A percentile compares a stretch with the other conserved stretches of the same genome.
phyloP scores from a whole-genome alignment of 2,329 filamentous ascomycete genomes.

The Aureobasidium sp. region DNA sequence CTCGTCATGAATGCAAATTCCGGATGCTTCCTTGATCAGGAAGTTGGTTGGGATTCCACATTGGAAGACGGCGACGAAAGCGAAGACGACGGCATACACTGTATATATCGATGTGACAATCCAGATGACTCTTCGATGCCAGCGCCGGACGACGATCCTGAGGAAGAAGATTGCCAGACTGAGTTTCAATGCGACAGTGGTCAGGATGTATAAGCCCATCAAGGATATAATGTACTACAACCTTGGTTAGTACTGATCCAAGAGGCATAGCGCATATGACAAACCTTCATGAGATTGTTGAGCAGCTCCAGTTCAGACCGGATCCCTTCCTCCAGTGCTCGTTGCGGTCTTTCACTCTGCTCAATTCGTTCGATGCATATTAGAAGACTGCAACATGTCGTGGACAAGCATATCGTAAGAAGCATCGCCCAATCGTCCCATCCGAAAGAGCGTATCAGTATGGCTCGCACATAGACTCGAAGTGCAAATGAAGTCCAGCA shows the following conservation, averaged over 20 bases:
- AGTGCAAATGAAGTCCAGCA: constrained; percentile 8
- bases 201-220: constrained; percentile 31
- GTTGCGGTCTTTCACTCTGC: background rate
- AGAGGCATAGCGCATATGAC: background rate
- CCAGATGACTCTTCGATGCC: constrained; percentile 27
- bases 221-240: constrained; percentile 23
- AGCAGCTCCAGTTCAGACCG: background rate
- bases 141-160: constrained; percentile 30
- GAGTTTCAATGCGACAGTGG: constrained; percentile 35
- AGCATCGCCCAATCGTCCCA: constrained; percentile 7
- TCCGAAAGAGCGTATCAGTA: constrained; percentile 4
- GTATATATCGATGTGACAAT: constrained; percentile 18
- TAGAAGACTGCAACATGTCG: background rate
- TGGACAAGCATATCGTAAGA: background rate
- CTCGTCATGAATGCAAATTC: background rate
- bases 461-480: constrained; percentile 11
- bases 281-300: constrained; percentile 1
- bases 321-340: background rate
- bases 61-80: constrained; percentile 18
- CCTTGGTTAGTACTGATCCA: constrained; percentile 17
- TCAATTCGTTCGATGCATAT: background rate
- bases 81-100: constrained; percentile 27
- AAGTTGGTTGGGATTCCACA: constrained; percentile 7
- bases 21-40: background rate
- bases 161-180: constrained; percentile 38